These are phyloP conservation scores for Lanmaoa rubissima DNA, from an alignment of 768 basidiomycete genomes.

Conservation along the genomic window DNA sequence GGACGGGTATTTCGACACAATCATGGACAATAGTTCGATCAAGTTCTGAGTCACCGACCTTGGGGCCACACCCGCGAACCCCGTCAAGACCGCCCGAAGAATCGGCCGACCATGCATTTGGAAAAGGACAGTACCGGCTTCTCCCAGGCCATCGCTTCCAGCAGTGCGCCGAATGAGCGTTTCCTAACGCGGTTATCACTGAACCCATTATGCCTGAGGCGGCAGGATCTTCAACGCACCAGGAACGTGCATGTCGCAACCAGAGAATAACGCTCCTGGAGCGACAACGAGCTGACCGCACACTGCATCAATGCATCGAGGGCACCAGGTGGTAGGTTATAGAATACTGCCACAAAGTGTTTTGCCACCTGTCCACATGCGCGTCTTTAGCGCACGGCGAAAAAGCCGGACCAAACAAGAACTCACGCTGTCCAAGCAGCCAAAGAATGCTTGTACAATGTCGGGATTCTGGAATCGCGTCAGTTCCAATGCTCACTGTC, in stretches of 20 bases:
- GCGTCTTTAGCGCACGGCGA: background rate
- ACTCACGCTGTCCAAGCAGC: conserved; percentile 72
- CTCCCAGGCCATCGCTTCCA: conserved; percentile 56
- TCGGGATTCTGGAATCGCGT: conserved; percentile 71
- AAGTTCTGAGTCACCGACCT: conserved; percentile 81
- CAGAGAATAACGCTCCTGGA: conserved; percentile 85
- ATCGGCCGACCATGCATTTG: conserved; percentile 59
- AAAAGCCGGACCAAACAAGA: background rate
- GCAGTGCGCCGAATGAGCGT: conserved; percentile 66
- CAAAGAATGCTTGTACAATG: conserved; percentile 86
- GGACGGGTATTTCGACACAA: conserved; percentile 56
- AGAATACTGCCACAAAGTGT: conserved; percentile 60
- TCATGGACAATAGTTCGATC: conserved; percentile 72
- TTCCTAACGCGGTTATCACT: conserved; percentile 38
- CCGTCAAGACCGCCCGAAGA: conserved; percentile 70
- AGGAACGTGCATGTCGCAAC: conserved; percentile 81
- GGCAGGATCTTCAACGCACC: conserved; percentile 43
- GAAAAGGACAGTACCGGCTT: conserved; percentile 52
- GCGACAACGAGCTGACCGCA: conserved; percentile 58
- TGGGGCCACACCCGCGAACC: conserved; percentile 83
- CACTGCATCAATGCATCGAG: conserved; percentile 71
- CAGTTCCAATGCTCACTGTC: background rate
- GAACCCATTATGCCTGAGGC: background rate
- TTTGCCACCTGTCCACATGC: conserved; percentile 40
- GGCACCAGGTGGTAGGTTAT: conserved; percentile 58